Percentiles rank a stretch among this genome's conserved stretches.
These are phyloP conservation scores for Cutaneotrichosporon curvatum DNA, from an alignment of 1,284 basidiomycete species.

Conservation along the genomic window DNA sequence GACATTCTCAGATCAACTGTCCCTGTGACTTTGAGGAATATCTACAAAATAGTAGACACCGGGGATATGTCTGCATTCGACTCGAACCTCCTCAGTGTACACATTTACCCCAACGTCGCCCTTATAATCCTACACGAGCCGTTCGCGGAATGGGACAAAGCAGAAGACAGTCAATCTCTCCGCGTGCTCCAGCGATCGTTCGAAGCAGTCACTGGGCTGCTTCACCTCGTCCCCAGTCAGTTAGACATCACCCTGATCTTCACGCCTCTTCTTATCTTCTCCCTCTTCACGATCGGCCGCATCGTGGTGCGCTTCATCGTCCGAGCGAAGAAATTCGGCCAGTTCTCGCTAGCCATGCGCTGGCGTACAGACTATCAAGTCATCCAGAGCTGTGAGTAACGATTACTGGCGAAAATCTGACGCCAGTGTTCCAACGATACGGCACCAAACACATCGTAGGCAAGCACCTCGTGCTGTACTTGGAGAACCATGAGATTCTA, in stretches of 20 bases:
- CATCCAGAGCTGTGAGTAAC: slow-evolving; percentile 10
- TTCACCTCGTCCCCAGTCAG: slow-evolving; percentile 38
- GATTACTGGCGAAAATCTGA: too few relatives aligned
- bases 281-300: slow-evolving; percentile 29
- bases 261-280: slow-evolving; percentile 30
- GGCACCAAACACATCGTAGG: slow-evolving; percentile 14
- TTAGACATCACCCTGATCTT: slow-evolving; percentile 32
- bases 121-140: slow-evolving; percentile 31
- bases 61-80: slow-evolving; percentile 17
- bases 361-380: slow-evolving; percentile 28
- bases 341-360: slow-evolving; percentile 22
- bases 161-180: slow-evolving; percentile 1
- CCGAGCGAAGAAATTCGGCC: slow-evolving; percentile 16
- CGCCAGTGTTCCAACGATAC: slow-evolving; percentile 9
- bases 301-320: slow-evolving; percentile 26
- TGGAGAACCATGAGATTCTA: slow-evolving; percentile 6
- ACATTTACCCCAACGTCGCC: slow-evolving; percentile 35
- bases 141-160: slow-evolving; percentile 24
- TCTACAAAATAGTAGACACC: slow-evolving; percentile 24
- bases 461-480: slow-evolving; percentile 3
- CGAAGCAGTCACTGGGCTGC: slow-evolving; percentile 28
- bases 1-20: slow-evolving; percentile 4
- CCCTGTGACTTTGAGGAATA: slow-evolving; percentile 25
- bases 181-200: slow-evolving; percentile 23
- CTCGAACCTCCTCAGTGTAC: slow-evolving; percentile 29